Percentiles rank a stretch among this genome's conserved stretches.
Evolutionary conservation across 108 stramenopile species (phyloP).

Genomic region (Pseudonitzschia pungens): DNA sequence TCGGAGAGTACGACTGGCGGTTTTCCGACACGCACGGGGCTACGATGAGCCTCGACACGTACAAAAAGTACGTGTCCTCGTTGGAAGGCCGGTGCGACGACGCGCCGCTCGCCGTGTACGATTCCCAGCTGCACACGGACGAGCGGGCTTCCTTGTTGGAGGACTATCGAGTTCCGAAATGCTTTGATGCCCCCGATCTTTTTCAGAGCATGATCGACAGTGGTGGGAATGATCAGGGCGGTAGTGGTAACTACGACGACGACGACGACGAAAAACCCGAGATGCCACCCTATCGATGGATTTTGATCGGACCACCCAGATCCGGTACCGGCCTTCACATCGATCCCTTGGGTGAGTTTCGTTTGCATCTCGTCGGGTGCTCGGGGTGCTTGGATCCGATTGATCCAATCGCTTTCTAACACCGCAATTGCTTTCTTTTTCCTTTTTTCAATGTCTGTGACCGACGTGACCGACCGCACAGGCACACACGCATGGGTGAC

Average conservation of each 20-base stretch:
- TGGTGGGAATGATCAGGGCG: neutral
- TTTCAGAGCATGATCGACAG: constrained; percentile 46
- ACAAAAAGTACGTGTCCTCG: constrained; percentile 59
- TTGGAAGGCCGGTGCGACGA: constrained; percentile 69
- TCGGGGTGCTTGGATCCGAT: too few species aligned
- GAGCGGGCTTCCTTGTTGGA: constrained; percentile 43
- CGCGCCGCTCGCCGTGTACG: constrained; percentile 83
- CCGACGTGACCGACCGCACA: neutral
- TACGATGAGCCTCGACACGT: constrained; percentile 66
- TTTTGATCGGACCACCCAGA: constrained; percentile 75
- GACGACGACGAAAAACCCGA: constrained; percentile 21
- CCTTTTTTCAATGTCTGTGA: too few species aligned
- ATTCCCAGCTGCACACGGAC: constrained; percentile 66
- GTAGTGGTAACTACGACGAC: constrained; percentile 1
- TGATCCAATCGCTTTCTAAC: too few species aligned
- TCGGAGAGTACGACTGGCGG: constrained; percentile 63
- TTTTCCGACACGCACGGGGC: constrained; percentile 83
- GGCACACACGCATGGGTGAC: constrained; percentile 85
- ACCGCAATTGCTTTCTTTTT: too few species aligned
- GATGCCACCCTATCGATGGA: constrained; percentile 81
- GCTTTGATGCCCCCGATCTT: constrained; percentile 65
- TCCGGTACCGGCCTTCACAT: constrained; percentile 86
- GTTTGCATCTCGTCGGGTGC: neutral
- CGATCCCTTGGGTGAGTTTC: constrained; percentile 61
- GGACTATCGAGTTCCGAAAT: constrained; percentile 70